Base-by-base conservation (phyloP, 768 basidiomycete species). In the Serendipita indica region DNA sequence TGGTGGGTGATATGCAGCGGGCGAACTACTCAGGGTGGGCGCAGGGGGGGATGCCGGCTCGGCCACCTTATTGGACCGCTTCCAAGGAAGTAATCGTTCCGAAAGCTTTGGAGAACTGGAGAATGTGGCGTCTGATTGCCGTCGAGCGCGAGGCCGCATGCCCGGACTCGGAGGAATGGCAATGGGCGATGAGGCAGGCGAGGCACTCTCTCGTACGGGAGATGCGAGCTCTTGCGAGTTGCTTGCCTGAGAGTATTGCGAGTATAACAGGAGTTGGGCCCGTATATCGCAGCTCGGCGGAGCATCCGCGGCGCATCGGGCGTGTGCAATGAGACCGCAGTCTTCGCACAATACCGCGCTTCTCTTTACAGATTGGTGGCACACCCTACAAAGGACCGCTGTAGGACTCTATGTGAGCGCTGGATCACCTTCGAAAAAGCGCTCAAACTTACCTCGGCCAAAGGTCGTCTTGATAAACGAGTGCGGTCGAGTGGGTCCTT, bases 391-490 rank as follows among this genome's bases (percentile, higher is more conserved):
- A 2, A 77, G 72, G 75, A 96, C 84, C 27, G 89, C 93, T 97
- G 64, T 0, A 43, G 3, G 57, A 49, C 59, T 49, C 33, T 49
- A 57, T 56, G 60, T 33, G 22, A 46, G 10, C 16, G 33, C 57
- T 39, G 32, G 49, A 33, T 54, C 52, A n/a, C 57, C 22, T 32
- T 39, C 5, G 27, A 2, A 30, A 25, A 57, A 56, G 60, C 62
- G 12, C 64, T 41, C 7, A 57, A 61, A 74, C 87, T 68, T 67
- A 96, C 92, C 81, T 74, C 92, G 92, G 66, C 83, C 82, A 69
- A 97, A 96, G 6, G 86, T 86, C 2, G 90, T 93, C 73, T 89
- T 92, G 30, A 94, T 86, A 68, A 94, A 92, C 12, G 79, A 77
- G 65, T 96, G 93, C 34, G 12, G 60, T 62, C 45, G 80, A 78